These are phyloP conservation scores for Picocystis salinarum DNA, from an alignment of 139 green algal genomes.

Conservation along the genomic window DNA sequence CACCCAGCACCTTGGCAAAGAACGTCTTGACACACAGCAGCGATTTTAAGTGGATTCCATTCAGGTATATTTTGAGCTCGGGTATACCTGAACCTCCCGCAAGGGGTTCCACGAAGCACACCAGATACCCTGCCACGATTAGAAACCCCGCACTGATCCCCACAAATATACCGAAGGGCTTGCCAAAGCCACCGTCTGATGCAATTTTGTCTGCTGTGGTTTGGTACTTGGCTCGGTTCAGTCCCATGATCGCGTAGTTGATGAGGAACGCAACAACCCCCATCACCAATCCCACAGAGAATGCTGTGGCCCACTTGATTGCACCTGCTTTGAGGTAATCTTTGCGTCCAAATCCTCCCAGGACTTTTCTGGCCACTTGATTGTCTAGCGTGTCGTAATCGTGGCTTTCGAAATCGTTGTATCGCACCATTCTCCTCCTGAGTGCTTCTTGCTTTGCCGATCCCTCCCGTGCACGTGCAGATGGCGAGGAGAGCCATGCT, in stretches of 20 bases:
- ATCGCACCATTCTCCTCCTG: no score
- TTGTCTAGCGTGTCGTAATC: slow-evolving; percentile 18
- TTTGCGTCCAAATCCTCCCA: neutral
- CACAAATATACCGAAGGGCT: slow-evolving; percentile 13
- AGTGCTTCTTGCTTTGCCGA: no score
- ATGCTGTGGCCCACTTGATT: slow-evolving; percentile 14
- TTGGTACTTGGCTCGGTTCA: slow-evolving; percentile 24
- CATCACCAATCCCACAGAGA: slow-evolving; percentile 31
- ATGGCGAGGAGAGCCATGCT: no score
- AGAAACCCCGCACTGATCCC: slow-evolving; percentile 14
- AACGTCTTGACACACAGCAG: slow-evolving; percentile 42
- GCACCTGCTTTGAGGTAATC: slow-evolving; percentile 3
- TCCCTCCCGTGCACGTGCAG: no score
- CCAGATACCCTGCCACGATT: slow-evolving; percentile 21
- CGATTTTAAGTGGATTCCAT: slow-evolving; percentile 42
- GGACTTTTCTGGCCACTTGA: slow-evolving; percentile 6
- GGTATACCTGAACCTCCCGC: slow-evolving; percentile 48
- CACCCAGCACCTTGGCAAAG: slow-evolving; percentile 43
- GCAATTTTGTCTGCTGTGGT: slow-evolving; percentile 7
- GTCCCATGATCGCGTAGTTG: slow-evolving; percentile 21
- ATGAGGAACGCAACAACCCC: slow-evolving; percentile 30
- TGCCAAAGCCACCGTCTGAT: neutral
- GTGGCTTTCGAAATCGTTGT: slow-evolving; percentile 16
- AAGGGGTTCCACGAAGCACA: slow-evolving; percentile 35
- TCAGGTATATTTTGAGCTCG: slow-evolving; percentile 60